Base-by-base conservation (phyloP, 225 moss, liverwort and hornwort genomes). In the Antitrichia curtipendula region DNA sequence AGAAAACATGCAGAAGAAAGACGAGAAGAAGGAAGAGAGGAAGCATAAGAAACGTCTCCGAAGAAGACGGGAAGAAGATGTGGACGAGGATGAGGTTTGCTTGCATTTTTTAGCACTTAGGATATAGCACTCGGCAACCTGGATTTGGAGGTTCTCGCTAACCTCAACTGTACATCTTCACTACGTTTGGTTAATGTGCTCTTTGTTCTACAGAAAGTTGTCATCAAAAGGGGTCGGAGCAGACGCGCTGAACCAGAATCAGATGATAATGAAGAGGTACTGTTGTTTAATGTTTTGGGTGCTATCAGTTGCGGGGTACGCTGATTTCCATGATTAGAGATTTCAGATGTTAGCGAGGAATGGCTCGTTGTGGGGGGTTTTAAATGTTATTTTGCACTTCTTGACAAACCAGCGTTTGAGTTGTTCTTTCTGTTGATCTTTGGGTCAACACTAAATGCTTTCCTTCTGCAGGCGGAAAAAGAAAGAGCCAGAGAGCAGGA, bases 401-500 rank as follows among this genome's bases (percentile, higher is more conserved):
- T 82, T 32, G 64, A 41, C 65, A 54, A 58, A 72, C 34, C 28
- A 85, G 15, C 15, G n/a, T 82, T 87, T 80, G 53, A 72, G 29
- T 83, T 75, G 36, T 64, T 83, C 87, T 80, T 40, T 83, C 52
- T 40, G 54, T 84, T 69, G 52, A 85, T 84, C 32, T 78, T 62
- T 70, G 72, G 58, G 84, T 78, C 65, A 78, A 40, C 84, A 65
- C 64, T 53, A 53, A 84, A 84, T 72, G 19, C 34, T 54, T 66
- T 77, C 43, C 63, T 80, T 83, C 74, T 85, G 76, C 90, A 96
- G 96, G 90, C 80, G 72, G 96, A 93, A 77, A 94, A 90, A 84
- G 97, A 99, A 90, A 91, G 93, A 90, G 95, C 87, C 41, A 95
- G 95, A 91, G 97, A 96, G 89, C 91, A 93, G 75, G 97, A 99